Conservation (phyloP, 1,284 basidiomycete species). For the Sparassis latifolia region DNA sequence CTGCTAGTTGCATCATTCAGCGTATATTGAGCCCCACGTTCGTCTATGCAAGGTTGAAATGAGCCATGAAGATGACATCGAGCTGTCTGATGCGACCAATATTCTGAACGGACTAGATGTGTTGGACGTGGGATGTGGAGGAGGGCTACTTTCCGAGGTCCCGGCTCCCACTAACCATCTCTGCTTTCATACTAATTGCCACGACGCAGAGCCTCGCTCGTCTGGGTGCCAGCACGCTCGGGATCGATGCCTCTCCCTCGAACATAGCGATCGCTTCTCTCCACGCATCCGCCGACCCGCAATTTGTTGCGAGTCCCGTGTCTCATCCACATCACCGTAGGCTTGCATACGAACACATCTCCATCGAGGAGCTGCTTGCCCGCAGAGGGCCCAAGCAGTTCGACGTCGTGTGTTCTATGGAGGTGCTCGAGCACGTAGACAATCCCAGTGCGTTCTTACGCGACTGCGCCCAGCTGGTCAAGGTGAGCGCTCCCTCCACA, state of each 20-base stretch:
- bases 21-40: not conserved
- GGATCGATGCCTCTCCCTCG: slow-evolving; percentile 84
- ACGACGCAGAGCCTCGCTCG: slow-evolving; percentile 71
- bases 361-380: slow-evolving; percentile 68
- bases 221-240: slow-evolving; percentile 81
- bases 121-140: slow-evolving; percentile 91
- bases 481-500: slow-evolving; percentile 41
- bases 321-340: slow-evolving; percentile 7
- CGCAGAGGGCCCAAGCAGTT: slow-evolving; percentile 54
- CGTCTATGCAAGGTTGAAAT: slow-evolving; percentile 16
- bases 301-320: slow-evolving; percentile 22
- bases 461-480: slow-evolving; percentile 78
- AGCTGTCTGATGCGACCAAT: slow-evolving; percentile 19
- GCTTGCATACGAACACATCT: slow-evolving; percentile 68
- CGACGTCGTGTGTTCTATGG: slow-evolving; percentile 96
- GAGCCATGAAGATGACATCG: slow-evolving; percentile 44
- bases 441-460: slow-evolving; percentile 82
- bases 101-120: slow-evolving; percentile 62
- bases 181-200: not conserved
- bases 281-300: slow-evolving; percentile 80
- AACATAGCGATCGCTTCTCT: slow-evolving; percentile 85
- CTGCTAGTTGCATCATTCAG: slow-evolving; percentile 2
- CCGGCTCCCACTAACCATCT: slow-evolving; percentile 10
- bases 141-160: slow-evolving; percentile 91
- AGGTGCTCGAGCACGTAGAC: slow-evolving; percentile 97